Conservation (phyloP, 139 green algal genomes). For the Ulvella scutata region DNA sequence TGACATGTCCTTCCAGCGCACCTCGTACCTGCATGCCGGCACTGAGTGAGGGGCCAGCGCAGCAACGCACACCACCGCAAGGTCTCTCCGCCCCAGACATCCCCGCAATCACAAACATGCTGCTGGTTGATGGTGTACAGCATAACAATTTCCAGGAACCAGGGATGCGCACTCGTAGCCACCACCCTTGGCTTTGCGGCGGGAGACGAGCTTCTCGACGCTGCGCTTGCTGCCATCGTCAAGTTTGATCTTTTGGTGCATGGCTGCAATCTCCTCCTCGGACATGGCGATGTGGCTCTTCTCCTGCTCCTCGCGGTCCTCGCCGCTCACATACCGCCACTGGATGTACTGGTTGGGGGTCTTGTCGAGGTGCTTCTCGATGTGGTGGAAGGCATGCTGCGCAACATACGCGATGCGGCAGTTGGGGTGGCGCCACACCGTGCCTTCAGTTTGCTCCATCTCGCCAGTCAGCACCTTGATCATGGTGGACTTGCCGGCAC, state of each 20-base stretch:
- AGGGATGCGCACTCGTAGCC: slow-evolving; percentile 35
- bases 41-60: too few relatives aligned
- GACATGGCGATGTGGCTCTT: slow-evolving; percentile 48
- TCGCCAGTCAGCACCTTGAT: slow-evolving; percentile 83
- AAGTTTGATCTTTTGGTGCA: slow-evolving; percentile 41
- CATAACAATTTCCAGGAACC: too few relatives aligned
- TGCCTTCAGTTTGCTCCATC: slow-evolving; percentile 49
- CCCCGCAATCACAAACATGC: too few relatives aligned
- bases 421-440: slow-evolving; percentile 81
- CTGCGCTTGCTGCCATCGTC: slow-evolving; percentile 25
- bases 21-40: slow-evolving; percentile 40
- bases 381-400: slow-evolving; percentile 92
- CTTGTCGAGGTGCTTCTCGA: slow-evolving; percentile 86
- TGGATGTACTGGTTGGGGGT: slow-evolving; percentile 89
- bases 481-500: slow-evolving; percentile 84
- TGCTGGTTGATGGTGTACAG: too few relatives aligned
- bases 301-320: slow-evolving; percentile 71
- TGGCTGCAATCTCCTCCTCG: slow-evolving; percentile 76
- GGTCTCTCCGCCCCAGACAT: too few relatives aligned
- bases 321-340: slow-evolving; percentile 78
- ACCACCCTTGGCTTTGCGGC: slow-evolving; percentile 62
- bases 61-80: too few relatives aligned
- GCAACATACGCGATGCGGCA: slow-evolving; percentile 88
- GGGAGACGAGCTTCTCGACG: slow-evolving; percentile 48
- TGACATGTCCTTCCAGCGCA: slow-evolving; percentile 25